phyloP scores from a whole-genome alignment of 2,329 filamentous ascomycete species.

The Cercospora brassicicola region DNA sequence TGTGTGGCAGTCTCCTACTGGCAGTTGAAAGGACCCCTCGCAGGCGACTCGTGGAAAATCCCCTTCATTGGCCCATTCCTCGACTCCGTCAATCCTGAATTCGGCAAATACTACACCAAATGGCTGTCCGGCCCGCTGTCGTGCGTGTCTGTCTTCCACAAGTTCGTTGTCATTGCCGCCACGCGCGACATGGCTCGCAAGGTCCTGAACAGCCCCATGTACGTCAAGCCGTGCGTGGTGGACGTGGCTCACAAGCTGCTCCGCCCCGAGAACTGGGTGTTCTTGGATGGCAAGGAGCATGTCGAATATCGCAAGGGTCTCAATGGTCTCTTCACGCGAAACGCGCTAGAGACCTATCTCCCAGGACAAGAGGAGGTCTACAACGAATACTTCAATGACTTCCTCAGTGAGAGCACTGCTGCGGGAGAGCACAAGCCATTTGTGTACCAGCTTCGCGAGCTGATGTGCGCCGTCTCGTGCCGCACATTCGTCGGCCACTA shows the following conservation, averaged over 20 bases:
- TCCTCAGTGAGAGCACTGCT: constrained; percentile 68
- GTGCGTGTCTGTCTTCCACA: constrained; percentile 99
- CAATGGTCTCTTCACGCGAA: constrained; percentile 89
- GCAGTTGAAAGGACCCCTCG: constrained; percentile 49
- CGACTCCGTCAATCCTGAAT: constrained; percentile 86
- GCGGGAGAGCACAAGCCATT: constrained; percentile 77
- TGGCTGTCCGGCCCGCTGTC: constrained; percentile 89
- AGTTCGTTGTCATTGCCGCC: constrained; percentile 98
- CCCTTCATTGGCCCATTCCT: constrained; percentile 83
- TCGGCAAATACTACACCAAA: constrained; percentile 86
- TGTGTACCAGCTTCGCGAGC: constrained; percentile 88
- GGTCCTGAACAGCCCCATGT: constrained; percentile 89
- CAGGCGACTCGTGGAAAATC: constrained; percentile 50
- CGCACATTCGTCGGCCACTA: constrained; percentile 97
- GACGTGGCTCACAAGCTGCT: constrained; percentile 92
- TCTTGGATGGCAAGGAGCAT: constrained; percentile 90
- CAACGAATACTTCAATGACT: constrained; percentile 78
- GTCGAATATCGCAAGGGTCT: constrained; percentile 97
- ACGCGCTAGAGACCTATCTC: constrained; percentile 82
- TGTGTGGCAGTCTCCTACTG: constrained; percentile 48
- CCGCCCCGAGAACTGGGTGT: constrained; percentile 91
- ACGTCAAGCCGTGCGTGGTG: constrained; percentile 94
- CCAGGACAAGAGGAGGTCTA: constrained; percentile 92
- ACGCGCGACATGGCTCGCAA: constrained; percentile 94
- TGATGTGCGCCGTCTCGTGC: constrained; percentile 93